phyloP scores from a whole-genome alignment of 2,329 filamentous ascomycete species.

The Colletotrichum sp. region DNA sequence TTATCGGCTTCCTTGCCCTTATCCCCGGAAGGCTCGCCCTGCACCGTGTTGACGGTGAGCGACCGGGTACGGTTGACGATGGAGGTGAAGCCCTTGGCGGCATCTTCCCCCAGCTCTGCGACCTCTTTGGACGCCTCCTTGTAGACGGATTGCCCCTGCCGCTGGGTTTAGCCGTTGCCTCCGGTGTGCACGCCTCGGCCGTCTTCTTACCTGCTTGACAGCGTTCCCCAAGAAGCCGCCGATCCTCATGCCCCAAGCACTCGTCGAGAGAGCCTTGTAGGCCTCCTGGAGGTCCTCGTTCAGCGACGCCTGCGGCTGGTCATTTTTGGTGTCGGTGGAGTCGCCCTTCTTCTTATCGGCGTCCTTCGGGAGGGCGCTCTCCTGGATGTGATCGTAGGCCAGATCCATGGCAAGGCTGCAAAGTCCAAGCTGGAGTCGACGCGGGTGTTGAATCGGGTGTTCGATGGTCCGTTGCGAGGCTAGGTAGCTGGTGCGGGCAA shows the following conservation, averaged over 20 bases:
- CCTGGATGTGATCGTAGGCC: slow-evolving; percentile 95
- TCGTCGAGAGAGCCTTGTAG: slow-evolving; percentile 90
- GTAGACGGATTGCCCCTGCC: slow-evolving; percentile 80
- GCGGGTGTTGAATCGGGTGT: not conserved
- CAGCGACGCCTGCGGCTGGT: slow-evolving; percentile 60
- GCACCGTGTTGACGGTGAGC: slow-evolving; percentile 65
- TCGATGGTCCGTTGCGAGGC: slow-evolving; percentile 14
- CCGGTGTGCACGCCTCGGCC: not conserved
- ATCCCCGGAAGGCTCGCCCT: slow-evolving; percentile 23
- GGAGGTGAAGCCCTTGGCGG: slow-evolving; percentile 77
- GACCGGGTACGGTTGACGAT: slow-evolving; percentile 77
- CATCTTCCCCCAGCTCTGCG: slow-evolving; percentile 78
- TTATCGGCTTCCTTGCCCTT: slow-evolving; percentile 25
- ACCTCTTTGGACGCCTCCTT: slow-evolving; percentile 88
- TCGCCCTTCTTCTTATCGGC: slow-evolving; percentile 47
- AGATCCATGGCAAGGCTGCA: slow-evolving; percentile 74
- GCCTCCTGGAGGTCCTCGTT: slow-evolving; percentile 93
- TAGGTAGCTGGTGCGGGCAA: slow-evolving; percentile 8
- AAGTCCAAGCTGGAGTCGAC: not conserved
- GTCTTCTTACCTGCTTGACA: slow-evolving; percentile 78
- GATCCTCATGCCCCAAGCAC: slow-evolving; percentile 87
- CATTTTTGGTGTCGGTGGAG: slow-evolving; percentile 41
- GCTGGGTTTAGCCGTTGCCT: not conserved
- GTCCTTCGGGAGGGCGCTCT: slow-evolving; percentile 73
- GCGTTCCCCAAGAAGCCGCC: slow-evolving; percentile 90